Evolutionary conservation across 2,329 filamentous ascomycete species (phyloP), one percentile per base, ranked within the genome.

Genomic region (Fusarium nanum): DNA sequence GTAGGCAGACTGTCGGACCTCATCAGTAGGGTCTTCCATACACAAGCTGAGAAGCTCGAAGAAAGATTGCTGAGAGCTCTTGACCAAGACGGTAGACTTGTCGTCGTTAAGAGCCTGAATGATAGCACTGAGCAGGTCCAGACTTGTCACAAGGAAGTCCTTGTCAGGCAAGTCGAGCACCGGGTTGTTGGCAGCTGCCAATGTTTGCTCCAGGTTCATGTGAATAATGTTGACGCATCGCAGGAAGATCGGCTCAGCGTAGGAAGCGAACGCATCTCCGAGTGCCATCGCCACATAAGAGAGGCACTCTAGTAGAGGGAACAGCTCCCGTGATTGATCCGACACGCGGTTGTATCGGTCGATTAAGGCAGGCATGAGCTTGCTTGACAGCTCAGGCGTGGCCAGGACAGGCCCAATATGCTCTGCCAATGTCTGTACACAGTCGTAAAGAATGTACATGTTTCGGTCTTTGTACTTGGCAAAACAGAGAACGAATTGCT

Each of bases 381-480:
- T 87, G 68, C 92, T 88, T 42, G 94, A 90, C n/a, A 97, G 87
- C 55, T 94, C 88, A 9, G 92, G 92, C 66, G 89, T 86, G n/a
- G 93, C 92, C 70, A 99, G 85, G 34, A 92, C 89, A 9, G 91
- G 89, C 13, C 93, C 94, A 57, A 98, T 92, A 76, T 93, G 92
- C 80, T 99, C 96, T 6, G 96, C 96, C 60, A 99, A 85, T 1
- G 96, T 99, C 82, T 99, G 96, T 34, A 99, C 93, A 79, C 96
- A 98, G 82, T 99, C 96, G 83, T 99, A 99, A 34, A 99, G 88
- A 57, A 98, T 97, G 83, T 97, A 98, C 89, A 98, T 98, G 83
- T 99, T 99, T 76, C 93, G 91, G 81, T 98, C 95, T 86, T 99
- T 98, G 88, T 98, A 99, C 81, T 92, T 94, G 56, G 86, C 88